phyloP scores from a whole-genome alignment of 2,329 filamentous ascomycete genomes.

The Ascochyta lentis region DNA sequence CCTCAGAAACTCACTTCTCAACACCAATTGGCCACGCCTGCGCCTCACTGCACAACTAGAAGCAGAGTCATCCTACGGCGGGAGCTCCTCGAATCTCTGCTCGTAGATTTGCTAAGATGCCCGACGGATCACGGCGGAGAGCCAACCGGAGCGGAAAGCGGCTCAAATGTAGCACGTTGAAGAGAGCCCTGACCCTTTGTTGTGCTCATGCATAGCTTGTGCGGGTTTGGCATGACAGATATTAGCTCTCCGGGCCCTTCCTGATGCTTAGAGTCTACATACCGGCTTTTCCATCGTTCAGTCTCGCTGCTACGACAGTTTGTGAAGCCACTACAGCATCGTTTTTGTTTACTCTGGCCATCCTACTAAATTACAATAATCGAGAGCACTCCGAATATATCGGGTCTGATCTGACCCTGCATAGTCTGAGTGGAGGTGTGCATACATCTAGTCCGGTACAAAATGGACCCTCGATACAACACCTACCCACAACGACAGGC shows the following conservation, averaged over 20 bases:
- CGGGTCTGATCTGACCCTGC: not conserved
- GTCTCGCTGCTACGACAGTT: conserved; percentile 1
- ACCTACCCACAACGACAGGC: conserved; percentile 18
- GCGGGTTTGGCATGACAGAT: conserved; percentile 27
- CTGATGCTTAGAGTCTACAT: conserved; percentile 13
- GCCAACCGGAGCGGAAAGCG: conserved; percentile 38
- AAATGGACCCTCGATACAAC: conserved; percentile 35
- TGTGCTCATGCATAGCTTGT: conserved; percentile 39
- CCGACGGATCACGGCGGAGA: conserved; percentile 29
- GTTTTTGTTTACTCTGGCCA: not conserved
- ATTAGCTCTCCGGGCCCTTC: conserved; percentile 38
- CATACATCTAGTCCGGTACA: conserved; percentile 6
- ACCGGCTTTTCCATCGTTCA: conserved; percentile 2
- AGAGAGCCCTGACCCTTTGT: conserved; percentile 19
- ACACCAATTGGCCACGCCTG: conserved; percentile 41
- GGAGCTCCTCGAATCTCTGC: conserved; percentile 40
- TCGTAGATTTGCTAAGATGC: conserved; percentile 28
- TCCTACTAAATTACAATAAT: not conserved
- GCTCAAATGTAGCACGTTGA: conserved; percentile 28
- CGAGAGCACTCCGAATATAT: not conserved
- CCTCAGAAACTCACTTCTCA: conserved; percentile 24
- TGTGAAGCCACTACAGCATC: conserved; percentile 3
- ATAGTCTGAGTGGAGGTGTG: not conserved
- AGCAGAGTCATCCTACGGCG: conserved; percentile 34
- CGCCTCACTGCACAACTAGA: conserved; percentile 41